A percentile compares a stretch with the other conserved stretches of the same genome.
Evolutionary conservation across 441 rosid genomes (phyloP).

Genomic region (Pelargonium myrrhifolium): DNA sequence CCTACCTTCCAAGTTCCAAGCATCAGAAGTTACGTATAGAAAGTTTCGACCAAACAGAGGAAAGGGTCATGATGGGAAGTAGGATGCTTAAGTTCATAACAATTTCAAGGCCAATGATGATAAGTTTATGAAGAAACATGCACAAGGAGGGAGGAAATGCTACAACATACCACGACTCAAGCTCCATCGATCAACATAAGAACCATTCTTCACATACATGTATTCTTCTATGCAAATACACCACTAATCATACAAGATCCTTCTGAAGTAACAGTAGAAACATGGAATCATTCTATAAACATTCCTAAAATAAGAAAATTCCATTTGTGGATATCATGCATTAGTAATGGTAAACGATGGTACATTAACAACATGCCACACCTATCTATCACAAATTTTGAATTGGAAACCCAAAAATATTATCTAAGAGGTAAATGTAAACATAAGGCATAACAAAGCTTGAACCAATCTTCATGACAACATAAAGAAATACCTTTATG

Average conservation of each 20-base stretch:
- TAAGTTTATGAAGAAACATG: too few species aligned
- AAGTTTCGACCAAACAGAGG: too few species aligned
- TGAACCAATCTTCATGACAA: slow-evolving; percentile 21
- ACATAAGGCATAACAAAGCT: slow-evolving; percentile 16
- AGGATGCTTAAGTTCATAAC: too few species aligned
- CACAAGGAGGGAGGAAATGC: too few species aligned
- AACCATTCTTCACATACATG: neutral
- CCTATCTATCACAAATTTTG: slow-evolving; percentile 23
- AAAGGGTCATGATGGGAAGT: too few species aligned
- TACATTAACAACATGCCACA: slow-evolving; percentile 31
- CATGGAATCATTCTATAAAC: neutral
- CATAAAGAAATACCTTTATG: slow-evolving; percentile 23
- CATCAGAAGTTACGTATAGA: too few species aligned
- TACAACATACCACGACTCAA: neutral
- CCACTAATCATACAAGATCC: neutral
- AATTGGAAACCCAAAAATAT: slow-evolving; percentile 27
- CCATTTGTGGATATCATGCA: slow-evolving; percentile 2
- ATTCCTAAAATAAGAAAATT: slow-evolving; percentile 14
- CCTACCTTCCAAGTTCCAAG: too few species aligned
- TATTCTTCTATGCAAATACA: neutral
- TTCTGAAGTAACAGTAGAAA: neutral
- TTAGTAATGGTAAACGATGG: slow-evolving; percentile 7
- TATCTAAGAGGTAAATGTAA: slow-evolving; percentile 7
- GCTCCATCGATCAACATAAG: neutral
- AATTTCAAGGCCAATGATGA: too few species aligned